Percentiles rank a stretch among this genome's conserved stretches.
Evolutionary conservation across 345 rosid species (phyloP).

Genomic region (Arabis alpina): DNA sequence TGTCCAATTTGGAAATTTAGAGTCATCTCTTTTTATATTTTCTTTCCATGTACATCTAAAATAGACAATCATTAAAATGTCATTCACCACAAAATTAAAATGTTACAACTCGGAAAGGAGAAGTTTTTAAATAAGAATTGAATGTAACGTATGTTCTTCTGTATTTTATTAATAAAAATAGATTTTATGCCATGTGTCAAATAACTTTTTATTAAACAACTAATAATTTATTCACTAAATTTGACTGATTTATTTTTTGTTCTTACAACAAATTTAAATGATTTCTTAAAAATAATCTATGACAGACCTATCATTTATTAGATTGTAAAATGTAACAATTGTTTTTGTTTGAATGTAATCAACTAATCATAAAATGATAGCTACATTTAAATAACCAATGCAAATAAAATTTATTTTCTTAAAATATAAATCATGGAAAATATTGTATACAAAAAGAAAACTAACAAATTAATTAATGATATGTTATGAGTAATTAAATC

Average conservation of each 20-base stretch:
- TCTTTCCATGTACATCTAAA: not conserved
- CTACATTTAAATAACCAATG: not conserved
- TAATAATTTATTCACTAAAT: not conserved
- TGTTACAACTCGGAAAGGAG: not conserved
- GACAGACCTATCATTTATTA: not conserved
- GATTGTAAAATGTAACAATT: not conserved
- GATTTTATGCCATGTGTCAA: slow-evolving; percentile 7
- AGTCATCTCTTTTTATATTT: not conserved
- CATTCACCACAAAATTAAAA: not conserved
- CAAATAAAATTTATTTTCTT: not conserved
- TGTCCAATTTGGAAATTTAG: not conserved
- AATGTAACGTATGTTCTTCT: not conserved
- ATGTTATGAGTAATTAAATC: not conserved
- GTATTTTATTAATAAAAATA: not conserved
- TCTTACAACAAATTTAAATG: too few species aligned
- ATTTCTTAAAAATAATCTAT: not conserved
- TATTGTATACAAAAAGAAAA: not conserved
- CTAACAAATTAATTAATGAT: not conserved
- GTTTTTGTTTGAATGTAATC: not conserved
- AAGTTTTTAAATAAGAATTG: not conserved
- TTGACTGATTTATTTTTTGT: too few species aligned
- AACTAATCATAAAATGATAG: not conserved
- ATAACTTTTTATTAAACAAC: not conserved
- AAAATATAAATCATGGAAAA: not conserved
- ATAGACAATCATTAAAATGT: not conserved